Conservation (phyloP, 2,329 filamentous ascomycete species). For the Curvularia hawaiiensis region DNA sequence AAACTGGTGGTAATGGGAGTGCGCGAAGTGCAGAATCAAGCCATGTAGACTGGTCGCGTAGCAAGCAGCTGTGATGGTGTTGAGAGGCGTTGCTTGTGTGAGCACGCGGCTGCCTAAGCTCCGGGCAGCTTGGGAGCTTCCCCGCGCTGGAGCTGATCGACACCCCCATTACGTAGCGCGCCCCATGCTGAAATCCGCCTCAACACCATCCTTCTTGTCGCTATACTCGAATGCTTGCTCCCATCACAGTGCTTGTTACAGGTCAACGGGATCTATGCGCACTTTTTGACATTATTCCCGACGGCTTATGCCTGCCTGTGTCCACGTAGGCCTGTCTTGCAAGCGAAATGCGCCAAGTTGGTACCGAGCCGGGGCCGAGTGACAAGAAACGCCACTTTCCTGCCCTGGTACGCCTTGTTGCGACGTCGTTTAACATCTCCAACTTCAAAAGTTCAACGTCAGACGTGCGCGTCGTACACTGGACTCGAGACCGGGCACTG, state of each 20-base stretch:
- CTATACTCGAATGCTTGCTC: not conserved
- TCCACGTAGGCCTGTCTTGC: conserved; percentile 3
- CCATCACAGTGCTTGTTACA: not conserved
- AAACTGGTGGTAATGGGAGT: not conserved
- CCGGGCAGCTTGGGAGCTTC: conserved; percentile 6
- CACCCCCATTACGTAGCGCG: conserved; percentile 10
- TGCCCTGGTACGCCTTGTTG: conserved; percentile 19
- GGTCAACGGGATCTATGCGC: not conserved
- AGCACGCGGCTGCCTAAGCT: conserved; percentile 10
- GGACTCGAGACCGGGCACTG: not conserved
- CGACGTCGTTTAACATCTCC: conserved; percentile 12
- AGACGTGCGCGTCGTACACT: no score
- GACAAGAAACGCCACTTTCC: conserved; percentile 27
- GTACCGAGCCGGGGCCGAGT: conserved; percentile 30
- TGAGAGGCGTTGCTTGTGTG: not conserved
- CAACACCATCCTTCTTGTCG: conserved; percentile 10
- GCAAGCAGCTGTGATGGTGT: conserved; percentile 12
- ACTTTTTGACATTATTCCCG: not conserved
- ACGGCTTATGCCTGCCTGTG: not conserved
- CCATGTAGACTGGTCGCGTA: not conserved
- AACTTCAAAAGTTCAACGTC: not conserved
- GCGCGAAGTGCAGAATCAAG: not conserved
- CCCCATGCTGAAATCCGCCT: not conserved
- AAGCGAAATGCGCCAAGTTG: conserved; percentile 23
- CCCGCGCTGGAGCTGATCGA: conserved; percentile 7